phyloP scores from a whole-genome alignment of 768 basidiomycete species.

The Saitozyma podzolica region DNA sequence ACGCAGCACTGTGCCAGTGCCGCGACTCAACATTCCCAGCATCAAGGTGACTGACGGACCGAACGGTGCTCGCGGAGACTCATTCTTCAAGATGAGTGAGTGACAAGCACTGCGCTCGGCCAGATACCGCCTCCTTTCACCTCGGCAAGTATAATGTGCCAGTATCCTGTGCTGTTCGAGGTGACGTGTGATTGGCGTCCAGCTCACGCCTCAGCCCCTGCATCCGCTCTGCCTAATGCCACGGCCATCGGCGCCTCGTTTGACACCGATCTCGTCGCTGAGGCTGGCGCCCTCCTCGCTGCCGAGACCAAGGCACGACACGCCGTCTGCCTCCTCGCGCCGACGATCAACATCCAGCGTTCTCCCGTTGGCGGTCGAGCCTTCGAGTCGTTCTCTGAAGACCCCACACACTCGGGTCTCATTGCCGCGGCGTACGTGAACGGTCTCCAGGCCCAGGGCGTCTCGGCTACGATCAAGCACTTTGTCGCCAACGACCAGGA shows the following conservation, averaged over 20 bases:
- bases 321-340: constrained; percentile 63
- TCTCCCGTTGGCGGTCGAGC: constrained; percentile 49
- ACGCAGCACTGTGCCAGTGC: constrained; percentile 31
- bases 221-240: constrained; percentile 66
- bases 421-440: constrained; percentile 69
- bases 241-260: constrained; percentile 73
- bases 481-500: constrained; percentile 72
- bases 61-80: constrained; percentile 66
- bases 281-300: constrained; percentile 64
- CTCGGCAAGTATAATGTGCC: too few relatives aligned
- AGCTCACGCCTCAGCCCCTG: constrained; percentile 55
- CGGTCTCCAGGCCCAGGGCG: constrained; percentile 66
- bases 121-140: not conserved
- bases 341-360: constrained; percentile 74
- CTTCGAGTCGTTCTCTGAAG: constrained; percentile 74
- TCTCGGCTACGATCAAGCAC: constrained; percentile 72
- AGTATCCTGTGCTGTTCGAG: too few relatives aligned
- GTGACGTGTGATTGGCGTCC: not conserved
- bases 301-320: constrained; percentile 68
- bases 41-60: constrained; percentile 74
- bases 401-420: constrained; percentile 65
- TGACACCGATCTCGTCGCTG: constrained; percentile 61
- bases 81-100: constrained; percentile 47
- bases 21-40: constrained; percentile 54
- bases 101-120: constrained; percentile 50